These are phyloP conservation scores for Penicillium manginii DNA, from an alignment of 495 filamentous ascomycete genomes.

Conservation along the genomic window DNA sequence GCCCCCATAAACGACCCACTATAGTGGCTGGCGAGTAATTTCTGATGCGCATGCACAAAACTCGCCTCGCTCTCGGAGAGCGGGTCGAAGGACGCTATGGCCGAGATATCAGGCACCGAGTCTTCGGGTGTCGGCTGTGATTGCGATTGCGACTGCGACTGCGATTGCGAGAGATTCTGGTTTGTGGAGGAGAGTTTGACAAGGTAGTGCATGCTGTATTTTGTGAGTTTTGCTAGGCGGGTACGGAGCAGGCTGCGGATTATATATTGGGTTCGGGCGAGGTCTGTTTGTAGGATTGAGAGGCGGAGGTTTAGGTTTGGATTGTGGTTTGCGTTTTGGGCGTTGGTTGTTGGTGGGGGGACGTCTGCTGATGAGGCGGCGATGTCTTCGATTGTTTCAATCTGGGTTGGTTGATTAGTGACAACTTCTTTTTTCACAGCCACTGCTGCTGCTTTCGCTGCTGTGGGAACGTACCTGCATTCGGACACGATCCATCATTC, in stretches of 20 bases:
- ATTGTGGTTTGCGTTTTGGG: constrained; percentile 53
- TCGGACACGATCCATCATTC: constrained; percentile 75
- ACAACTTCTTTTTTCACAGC: background rate
- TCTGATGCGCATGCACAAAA: constrained; percentile 82
- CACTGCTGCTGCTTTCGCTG: background rate
- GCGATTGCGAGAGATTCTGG: constrained; percentile 62
- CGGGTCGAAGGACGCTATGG: constrained; percentile 44
- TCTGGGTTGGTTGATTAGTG: constrained; percentile 40
- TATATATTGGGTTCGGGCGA: constrained; percentile 89
- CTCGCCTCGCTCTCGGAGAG: constrained; percentile 74
- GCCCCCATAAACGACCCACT: constrained; percentile 74
- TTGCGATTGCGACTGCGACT: constrained; percentile 57
- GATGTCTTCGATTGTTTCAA: constrained; percentile 74
- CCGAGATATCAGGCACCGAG: constrained; percentile 42
- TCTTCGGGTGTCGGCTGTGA: constrained; percentile 35
- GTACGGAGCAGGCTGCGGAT: constrained; percentile 82
- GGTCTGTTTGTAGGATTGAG: constrained; percentile 94
- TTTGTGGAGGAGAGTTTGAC: constrained; percentile 42
- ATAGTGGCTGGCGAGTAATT: constrained; percentile 81
- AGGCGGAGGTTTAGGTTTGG: constrained; percentile 88
- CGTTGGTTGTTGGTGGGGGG: constrained; percentile 52
- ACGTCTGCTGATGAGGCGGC: constrained; percentile 55
- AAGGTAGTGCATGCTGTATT: constrained; percentile 49
- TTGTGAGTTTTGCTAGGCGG: constrained; percentile 75
- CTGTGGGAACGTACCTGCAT: constrained; percentile 56